phyloP scores from a whole-genome alignment of 495 filamentous ascomycete genomes.

The Cladorrhinum samala region DNA sequence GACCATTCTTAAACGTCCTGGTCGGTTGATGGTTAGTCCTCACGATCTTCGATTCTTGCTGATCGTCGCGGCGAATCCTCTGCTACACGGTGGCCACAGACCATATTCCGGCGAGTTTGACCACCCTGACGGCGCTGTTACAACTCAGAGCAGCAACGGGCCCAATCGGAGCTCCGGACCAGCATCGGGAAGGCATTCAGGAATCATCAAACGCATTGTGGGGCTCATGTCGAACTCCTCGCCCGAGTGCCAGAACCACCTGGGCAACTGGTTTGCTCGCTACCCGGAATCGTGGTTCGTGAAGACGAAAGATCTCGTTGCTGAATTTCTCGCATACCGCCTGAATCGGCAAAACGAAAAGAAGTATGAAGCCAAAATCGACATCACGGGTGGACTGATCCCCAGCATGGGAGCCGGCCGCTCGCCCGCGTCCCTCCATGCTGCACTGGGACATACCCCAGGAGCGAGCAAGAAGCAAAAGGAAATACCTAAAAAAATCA shows the following conservation, averaged over 20 bases:
- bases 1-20: slow-evolving; percentile 77
- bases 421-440: slow-evolving; percentile 60
- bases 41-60: slow-evolving; percentile 74
- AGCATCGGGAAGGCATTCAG: slow-evolving; percentile 58
- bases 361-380: slow-evolving; percentile 50
- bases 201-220: slow-evolving; percentile 79
- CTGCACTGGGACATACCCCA: slow-evolving; percentile 57
- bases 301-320: slow-evolving; percentile 65
- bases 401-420: slow-evolving; percentile 61
- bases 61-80: slow-evolving; percentile 77
- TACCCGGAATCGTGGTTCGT: slow-evolving; percentile 64
- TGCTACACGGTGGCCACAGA: slow-evolving; percentile 49
- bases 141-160: slow-evolving; percentile 6
- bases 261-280: slow-evolving; percentile 81
- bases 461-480: slow-evolving; percentile 38
- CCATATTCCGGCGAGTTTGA: slow-evolving; percentile 30
- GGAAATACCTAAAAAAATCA: slow-evolving; percentile 48
- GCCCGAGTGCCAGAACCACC: slow-evolving; percentile 68
- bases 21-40: slow-evolving; percentile 60
- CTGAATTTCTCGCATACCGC: slow-evolving; percentile 77
- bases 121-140: slow-evolving; percentile 12
- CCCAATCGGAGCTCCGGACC: slow-evolving; percentile 21
- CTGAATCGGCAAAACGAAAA: slow-evolving; percentile 67
- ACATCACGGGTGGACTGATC: slow-evolving; percentile 60
- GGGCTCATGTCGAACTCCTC: slow-evolving; percentile 73